Conservation (phyloP, 1,284 basidiomycete species). For the Trametes sp. region DNA sequence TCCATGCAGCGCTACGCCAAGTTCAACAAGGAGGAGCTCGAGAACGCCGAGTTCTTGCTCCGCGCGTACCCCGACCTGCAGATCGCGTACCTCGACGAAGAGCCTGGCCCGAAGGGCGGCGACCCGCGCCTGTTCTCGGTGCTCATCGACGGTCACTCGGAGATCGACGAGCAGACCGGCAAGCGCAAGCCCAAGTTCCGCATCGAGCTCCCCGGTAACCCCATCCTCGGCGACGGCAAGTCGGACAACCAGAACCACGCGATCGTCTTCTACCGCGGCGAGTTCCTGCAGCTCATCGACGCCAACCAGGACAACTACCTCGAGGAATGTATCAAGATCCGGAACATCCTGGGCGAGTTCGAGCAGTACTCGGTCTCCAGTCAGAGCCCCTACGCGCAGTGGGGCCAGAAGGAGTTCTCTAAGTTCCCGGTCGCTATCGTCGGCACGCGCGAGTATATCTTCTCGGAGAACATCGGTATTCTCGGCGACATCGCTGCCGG, state of each 20-base stretch:
- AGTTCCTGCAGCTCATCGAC: slow-evolving; percentile 98
- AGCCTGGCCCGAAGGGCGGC: slow-evolving; percentile 86
- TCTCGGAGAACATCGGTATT: slow-evolving; percentile 99
- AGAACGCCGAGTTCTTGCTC: slow-evolving; percentile 98
- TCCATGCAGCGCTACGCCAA: slow-evolving; percentile 99
- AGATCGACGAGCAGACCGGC: slow-evolving; percentile 89
- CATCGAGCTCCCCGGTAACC: slow-evolving; percentile 97
- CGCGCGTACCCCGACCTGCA: slow-evolving; percentile 98
- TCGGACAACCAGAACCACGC: slow-evolving; percentile 99
- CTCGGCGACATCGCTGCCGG: slow-evolving; percentile 99
- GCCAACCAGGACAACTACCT: slow-evolving; percentile 99
- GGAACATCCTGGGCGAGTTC: slow-evolving; percentile 97
- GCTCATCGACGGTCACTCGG: slow-evolving; percentile 97
- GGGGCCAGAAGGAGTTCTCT: slow-evolving; percentile 91
- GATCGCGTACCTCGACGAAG: slow-evolving; percentile 98
- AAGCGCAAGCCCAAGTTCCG: slow-evolving; percentile 98
- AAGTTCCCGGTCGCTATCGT: slow-evolving; percentile 96
- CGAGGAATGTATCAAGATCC: slow-evolving; percentile 99
- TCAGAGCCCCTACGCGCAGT: slow-evolving; percentile 94
- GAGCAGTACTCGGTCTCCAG: slow-evolving; percentile 93
- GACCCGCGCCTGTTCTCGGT: slow-evolving; percentile 94
- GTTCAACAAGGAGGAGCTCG: slow-evolving; percentile 99
- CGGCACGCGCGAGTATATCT: slow-evolving; percentile 99
- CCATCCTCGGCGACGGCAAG: slow-evolving; percentile 99
- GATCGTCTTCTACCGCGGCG: slow-evolving; percentile 98